Evolutionary conservation across 2,329 filamentous ascomycete species (phyloP), one percentile per base, ranked within the genome.

Genomic region (Paecilomyces sp.): DNA sequence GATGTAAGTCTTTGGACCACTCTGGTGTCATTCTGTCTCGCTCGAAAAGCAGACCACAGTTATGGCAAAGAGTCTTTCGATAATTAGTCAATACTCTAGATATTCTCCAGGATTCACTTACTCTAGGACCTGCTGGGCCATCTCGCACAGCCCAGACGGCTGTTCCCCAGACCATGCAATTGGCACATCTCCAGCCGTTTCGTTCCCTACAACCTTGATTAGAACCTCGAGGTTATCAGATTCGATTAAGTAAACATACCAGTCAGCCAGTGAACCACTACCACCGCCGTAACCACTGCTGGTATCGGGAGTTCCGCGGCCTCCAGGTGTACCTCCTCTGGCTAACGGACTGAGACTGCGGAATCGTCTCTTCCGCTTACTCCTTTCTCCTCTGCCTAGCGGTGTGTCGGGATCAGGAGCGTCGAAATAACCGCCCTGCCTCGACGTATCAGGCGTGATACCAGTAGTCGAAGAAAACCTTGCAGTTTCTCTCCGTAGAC

Each of bases 81-180:
- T 13, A 52, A 52, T 50, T 36, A 55, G 52, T 1, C 52, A 36
- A 50, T 31, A 11, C 22, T 60, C 13, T 34, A 4, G n/a, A 60
- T 15, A 72, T 15, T 18, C 22, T 55, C 9, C 36, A 30, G 24
- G 11, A 12, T 47, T 33, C 57, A 77, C 89, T 83, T 79, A 94
- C 91, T 76, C 90, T 88, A 64, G 90, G 84, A 58, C 92, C 93
- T 58, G 85, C 81, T 13, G 94, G 94, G 25, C 94, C 94, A 76
- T 97, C 92, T 67, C 94, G 83, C 2, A 97, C 93, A 55, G 91
- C 92, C 94, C 94, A 99, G 8, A 97, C 91, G 30, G 91, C 89
- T 55, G 88, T 88, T 15, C 93, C 94, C 86, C 90, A 93, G 34
- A 97, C 86, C 61, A 83, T 83, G 74, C 94, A 99, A 75, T 97